Percentiles rank a stretch among this genome's conserved stretches.
These are phyloP conservation scores for Xylaria sp. DNA, from an alignment of 2,329 filamentous ascomycete genomes.

Conservation along the genomic window DNA sequence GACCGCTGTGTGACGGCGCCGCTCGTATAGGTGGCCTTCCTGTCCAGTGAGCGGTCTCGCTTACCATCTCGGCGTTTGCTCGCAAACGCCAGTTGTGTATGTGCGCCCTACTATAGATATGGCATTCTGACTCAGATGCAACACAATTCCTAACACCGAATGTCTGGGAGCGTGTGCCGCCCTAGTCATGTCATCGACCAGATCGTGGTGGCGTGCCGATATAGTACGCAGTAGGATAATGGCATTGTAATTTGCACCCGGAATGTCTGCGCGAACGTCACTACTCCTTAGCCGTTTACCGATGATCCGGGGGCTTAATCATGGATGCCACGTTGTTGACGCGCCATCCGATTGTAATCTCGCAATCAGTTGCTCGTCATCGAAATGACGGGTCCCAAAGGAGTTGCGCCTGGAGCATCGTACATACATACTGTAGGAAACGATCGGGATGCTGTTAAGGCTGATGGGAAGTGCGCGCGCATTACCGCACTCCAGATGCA, in stretches of 20 bases:
- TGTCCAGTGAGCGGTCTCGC: slow-evolving; percentile 30
- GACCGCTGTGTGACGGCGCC: slow-evolving; percentile 40
- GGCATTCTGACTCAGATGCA: slow-evolving; percentile 45
- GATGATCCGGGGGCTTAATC: slow-evolving; percentile 30
- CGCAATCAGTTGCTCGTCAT: slow-evolving; percentile 26
- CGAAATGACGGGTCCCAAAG: slow-evolving; percentile 15
- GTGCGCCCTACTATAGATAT: slow-evolving; percentile 25
- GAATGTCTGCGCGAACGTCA: slow-evolving; percentile 22
- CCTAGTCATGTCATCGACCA: slow-evolving; percentile 23
- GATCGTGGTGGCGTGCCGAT: slow-evolving; percentile 28
- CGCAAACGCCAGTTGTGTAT: slow-evolving; percentile 20
- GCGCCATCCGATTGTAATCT: slow-evolving; percentile 24
- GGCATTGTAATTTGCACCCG: slow-evolving; percentile 19
- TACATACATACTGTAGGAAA: neutral
- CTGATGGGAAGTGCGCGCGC: slow-evolving; percentile 18
- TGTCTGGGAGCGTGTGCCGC: slow-evolving; percentile 33
- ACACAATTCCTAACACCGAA: slow-evolving; percentile 41
- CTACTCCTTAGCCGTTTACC: slow-evolving; percentile 13
- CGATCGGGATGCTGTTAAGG: slow-evolving; percentile 23
- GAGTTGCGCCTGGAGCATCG: slow-evolving; percentile 9
- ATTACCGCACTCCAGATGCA: slow-evolving; percentile 20
- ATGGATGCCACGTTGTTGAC: slow-evolving; percentile 33
- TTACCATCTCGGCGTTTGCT: slow-evolving; percentile 43
- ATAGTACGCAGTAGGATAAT: slow-evolving; percentile 23
- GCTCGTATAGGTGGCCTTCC: slow-evolving; percentile 42